Base-by-base conservation (phyloP, 495 filamentous ascomycete species). In the Penicillium salamii region DNA sequence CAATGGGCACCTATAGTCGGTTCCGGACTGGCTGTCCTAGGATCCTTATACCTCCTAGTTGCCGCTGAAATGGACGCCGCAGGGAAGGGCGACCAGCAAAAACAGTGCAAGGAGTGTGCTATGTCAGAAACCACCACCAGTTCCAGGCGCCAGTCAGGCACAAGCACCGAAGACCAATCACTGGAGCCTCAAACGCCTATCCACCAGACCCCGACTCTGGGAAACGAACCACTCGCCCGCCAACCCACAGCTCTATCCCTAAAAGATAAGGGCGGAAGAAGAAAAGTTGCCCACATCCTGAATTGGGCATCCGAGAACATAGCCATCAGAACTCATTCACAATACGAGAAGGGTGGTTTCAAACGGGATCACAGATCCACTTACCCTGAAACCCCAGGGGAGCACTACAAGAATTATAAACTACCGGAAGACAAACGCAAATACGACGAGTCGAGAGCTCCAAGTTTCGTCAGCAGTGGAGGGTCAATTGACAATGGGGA, bases 1-100 rank as follows among this genome's bases (percentile, higher is more conserved):
- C 77, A 83, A 64, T 84, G 80, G 81, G 72, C 73, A 8, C 78
- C 78, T 0, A 69, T 83, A 33, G 74, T 72, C 35, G 80, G 76
- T 37, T 77, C 78, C 3, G 72, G 52, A 1, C 63, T 85, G 5
- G 79, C 77, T n/a, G 69, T 68, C 0, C 33, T 78, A 12, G 80
- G 81, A 12, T 83, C 80, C 11, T 54, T 81, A 0, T 81, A 80
- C 50, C 46, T 82, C 42, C 49, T 77, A 5, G 49, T 78, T 3
- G 70, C 72, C 12, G 56, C 65, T 28, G 62, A 68, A 7, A 59
- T 66, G 34, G 51, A 62, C 6, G 58, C 48, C n/a, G 58, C 44
- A 38, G 42, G 51, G 6, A 52, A 53, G 11, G 42, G 64, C 34
- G 37, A 12, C 38, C 49, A 29, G 20, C 24, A 26, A 18, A 28